Conservation (phyloP, 2,329 filamentous ascomycete genomes). For the Coccinonectria pachysandricola region DNA sequence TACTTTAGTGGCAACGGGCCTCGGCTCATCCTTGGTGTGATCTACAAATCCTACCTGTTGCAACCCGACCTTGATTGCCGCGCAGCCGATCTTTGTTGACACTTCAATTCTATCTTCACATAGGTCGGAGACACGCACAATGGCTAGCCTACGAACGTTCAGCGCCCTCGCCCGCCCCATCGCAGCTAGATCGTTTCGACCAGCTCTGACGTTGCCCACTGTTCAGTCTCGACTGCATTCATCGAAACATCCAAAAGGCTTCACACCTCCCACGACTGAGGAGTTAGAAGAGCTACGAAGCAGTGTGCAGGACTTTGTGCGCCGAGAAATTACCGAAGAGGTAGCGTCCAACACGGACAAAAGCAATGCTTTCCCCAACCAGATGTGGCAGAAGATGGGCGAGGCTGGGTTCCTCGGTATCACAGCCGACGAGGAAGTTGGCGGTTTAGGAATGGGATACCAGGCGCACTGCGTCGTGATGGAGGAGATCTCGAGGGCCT, state of each 20-base stretch:
- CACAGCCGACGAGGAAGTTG: slow-evolving; percentile 85
- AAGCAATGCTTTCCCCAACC: slow-evolving; percentile 75
- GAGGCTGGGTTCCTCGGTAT: slow-evolving; percentile 86
- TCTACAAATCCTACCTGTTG: too few species aligned
- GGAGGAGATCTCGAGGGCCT: slow-evolving; percentile 87
- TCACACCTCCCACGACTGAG: slow-evolving; percentile 55
- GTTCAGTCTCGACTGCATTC: slow-evolving; percentile 38
- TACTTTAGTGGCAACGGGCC: slow-evolving; percentile 13
- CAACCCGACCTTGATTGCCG: too few species aligned
- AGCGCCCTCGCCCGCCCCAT: slow-evolving; percentile 26
- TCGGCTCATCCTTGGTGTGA: too few species aligned
- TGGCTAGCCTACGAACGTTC: slow-evolving; percentile 31
- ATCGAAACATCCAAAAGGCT: slow-evolving; percentile 50
- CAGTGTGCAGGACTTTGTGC: slow-evolving; percentile 78
- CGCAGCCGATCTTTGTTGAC: too few species aligned
- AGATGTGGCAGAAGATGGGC: slow-evolving; percentile 91
- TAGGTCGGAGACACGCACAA: slow-evolving; percentile 13
- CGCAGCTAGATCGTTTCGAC: slow-evolving; percentile 13
- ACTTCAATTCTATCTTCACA: slow-evolving; percentile 1
- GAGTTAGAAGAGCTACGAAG: slow-evolving; percentile 76
- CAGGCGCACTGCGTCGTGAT: slow-evolving; percentile 93
- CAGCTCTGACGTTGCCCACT: slow-evolving; percentile 24
- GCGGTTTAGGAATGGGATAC: slow-evolving; percentile 85
- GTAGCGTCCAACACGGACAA: slow-evolving; percentile 75
- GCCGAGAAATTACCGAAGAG: slow-evolving; percentile 76